These are phyloP conservation scores for Wallacemonas collosoma DNA, from an alignment of 208 protist species.

Conservation along the genomic window DNA sequence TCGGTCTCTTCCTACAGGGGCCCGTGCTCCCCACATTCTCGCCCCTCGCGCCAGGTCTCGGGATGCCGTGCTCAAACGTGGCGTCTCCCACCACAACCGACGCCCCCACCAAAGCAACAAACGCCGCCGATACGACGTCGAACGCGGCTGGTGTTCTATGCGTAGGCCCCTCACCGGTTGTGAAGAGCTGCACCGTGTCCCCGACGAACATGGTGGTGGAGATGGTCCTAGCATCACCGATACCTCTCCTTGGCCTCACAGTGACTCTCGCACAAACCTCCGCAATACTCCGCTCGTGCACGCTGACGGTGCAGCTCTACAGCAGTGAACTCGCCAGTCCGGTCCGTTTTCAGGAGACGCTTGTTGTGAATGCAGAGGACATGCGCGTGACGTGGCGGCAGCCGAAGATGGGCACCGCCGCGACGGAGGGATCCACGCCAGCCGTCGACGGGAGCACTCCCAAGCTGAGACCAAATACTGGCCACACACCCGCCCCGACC, in stretches of 20 bases:
- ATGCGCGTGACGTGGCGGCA: constrained; percentile 1
- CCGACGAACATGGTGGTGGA: not conserved
- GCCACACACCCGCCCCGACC: not conserved
- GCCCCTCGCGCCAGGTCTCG: constrained; percentile 3
- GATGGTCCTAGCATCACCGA: not conserved
- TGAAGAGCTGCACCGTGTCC: not conserved
- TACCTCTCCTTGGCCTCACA: not conserved
- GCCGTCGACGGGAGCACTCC: not conserved
- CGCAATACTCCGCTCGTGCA: not conserved
- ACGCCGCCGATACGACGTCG: not conserved
- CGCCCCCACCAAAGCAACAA: not conserved
- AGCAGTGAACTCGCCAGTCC: not conserved
- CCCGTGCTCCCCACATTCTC: constrained; percentile 20
- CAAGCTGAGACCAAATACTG: not conserved
- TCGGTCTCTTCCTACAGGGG: constrained; percentile 60
- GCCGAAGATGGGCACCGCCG: not conserved
- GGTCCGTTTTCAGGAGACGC: constrained; percentile 2
- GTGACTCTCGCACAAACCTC: not conserved
- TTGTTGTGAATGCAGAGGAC: constrained; percentile 3
- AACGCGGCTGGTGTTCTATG: not conserved
- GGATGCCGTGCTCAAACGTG: constrained; percentile 8
- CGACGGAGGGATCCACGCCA: not conserved
- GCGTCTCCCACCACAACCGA: not conserved
- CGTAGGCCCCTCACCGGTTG: not conserved
- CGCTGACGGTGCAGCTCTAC: constrained; percentile 15